Base-by-base conservation (phyloP, 192 early-diverging fungal genomes). In the Backusella luteola region DNA sequence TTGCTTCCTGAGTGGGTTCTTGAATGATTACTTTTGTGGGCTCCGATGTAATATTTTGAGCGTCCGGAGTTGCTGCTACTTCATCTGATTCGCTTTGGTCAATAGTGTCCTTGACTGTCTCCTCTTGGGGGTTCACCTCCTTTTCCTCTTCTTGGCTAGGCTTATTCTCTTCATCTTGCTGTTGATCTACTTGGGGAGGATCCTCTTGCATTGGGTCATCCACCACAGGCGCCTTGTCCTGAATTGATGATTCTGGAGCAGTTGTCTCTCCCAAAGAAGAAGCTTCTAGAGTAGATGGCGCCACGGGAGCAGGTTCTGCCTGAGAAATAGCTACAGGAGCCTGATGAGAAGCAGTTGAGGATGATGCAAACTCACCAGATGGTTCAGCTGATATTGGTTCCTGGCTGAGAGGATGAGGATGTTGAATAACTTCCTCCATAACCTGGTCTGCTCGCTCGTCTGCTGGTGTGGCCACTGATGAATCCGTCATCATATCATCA, bases 401-500 rank as follows among this genome's bases (percentile, higher is more conserved):
- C 17, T 49, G 70, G 6, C 70, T 71, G 23, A 71, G 41, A 34
- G 70, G 70, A 32, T 71, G 70, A 5, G 72, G 19, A 15, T 21
- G 26, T 23, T 56, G 32, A 1, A 49, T 19, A 29, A 35, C 11
- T 15, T 59, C 72, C 5, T 73, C 72, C 72, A 73, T 73, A 12
- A 26, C 8, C 11, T 59, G 49, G 52, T 73, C 72, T 52, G 29
- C 29, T 38, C 49, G 23, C 34, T 26, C 49, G 9, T 73, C 49
- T 4, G 35, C 42, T 12, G 72, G 53, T 17, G 49, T 59, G 21
- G 34, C 72, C 17, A 52, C 72, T 0, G 29, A 21, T 6, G 53
- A 59, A 39, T 73, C 72, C 17, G 53, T 73, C 72, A 73, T 53
- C 44, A 49, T 49, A 53, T 73, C 76, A 41, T 77, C 76, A 26